Evolutionary conservation across 805 yeast genomes (phyloP), one percentile per base, ranked within the genome.

Genomic region (Candida coquimbonensis): DNA sequence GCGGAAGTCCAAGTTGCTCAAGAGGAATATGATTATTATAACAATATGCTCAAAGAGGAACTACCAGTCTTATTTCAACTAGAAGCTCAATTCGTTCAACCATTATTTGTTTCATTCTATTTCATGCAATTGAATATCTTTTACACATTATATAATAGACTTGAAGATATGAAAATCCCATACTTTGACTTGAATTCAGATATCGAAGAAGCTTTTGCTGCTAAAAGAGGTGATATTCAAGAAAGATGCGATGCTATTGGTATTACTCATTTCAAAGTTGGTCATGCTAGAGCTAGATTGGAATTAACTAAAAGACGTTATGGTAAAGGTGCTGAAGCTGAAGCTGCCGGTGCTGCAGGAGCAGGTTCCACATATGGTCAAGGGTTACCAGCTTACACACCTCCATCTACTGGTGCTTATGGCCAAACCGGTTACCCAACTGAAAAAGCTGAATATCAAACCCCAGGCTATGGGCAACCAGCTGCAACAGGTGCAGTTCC

Each of bases 111-210:
- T 57, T 83, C 95, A 45, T 83, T 93, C 66, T 93, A 93, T 69
- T 93, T 81, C 74, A 93, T 93, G 98, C 99, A 93, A 71, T 77
- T 93, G 72, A 93, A 93, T 70, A 88, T 93, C 47, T 93, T 90
- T 66, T 93, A 93, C 74, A 89, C 96, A 1, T 72, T 93, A 51
- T 90, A 87, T 71, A 83, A 77, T 61, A 78, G 86, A 57, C 87
- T 91, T 87, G 96, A 91, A 68, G 96, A 87, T 62, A 81, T 91
- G 86, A 89, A 93, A 69, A 93, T 93, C 54, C 96, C 97, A 14
- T 93, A 93, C 68, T 93, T 93, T 66, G 95, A 93, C 63, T 72
- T 93, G 61, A 72, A 78, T 42, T 74, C 86, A 39, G 98, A 89
- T 62, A 86, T 93, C 51, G 73, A 85, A 45, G 91, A 86, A 62